phyloP scores from a whole-genome alignment of 495 filamentous ascomycete genomes.

The Tuber umbilicatum region DNA sequence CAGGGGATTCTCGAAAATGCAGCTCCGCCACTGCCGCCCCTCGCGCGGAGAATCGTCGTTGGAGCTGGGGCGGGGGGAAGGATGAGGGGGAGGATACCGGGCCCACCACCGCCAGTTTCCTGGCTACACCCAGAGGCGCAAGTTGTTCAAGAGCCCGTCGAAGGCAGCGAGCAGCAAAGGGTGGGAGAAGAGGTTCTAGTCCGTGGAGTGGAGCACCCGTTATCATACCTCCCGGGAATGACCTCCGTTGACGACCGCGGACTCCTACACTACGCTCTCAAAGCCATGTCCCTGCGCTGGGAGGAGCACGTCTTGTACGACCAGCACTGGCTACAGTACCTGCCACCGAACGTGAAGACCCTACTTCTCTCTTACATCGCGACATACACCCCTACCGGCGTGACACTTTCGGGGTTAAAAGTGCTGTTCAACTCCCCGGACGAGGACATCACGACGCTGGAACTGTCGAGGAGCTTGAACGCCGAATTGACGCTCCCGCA shows the following conservation, averaged over 20 bases:
- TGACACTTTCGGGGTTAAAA: conserved; percentile 12
- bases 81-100: conserved; percentile 15
- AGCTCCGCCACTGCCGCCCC: conserved; percentile 20
- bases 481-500: conserved; percentile 14
- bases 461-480: conserved; percentile 18
- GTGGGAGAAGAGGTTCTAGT: background rate
- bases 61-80: conserved; percentile 16
- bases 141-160: background rate
- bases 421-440: conserved; percentile 18
- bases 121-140: conserved; percentile 15
- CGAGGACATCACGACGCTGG: conserved; percentile 32
- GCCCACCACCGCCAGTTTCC: conserved; percentile 36
- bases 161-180: conserved; percentile 1
- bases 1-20: conserved; percentile 30
- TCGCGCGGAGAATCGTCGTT: conserved; percentile 5
- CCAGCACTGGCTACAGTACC: conserved; percentile 29
- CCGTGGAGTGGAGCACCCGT: background rate
- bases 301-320: conserved; percentile 28
- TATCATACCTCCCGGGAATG: conserved; percentile 24
- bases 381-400: conserved; percentile 6
- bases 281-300: conserved; percentile 27
- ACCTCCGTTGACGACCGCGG: conserved; percentile 5
- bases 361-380: conserved; percentile 27
- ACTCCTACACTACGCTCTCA: conserved; percentile 14
- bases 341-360: conserved; percentile 28